Base-by-base conservation (phyloP, 2,329 filamentous ascomycete species). In the Didymella pinodella region DNA sequence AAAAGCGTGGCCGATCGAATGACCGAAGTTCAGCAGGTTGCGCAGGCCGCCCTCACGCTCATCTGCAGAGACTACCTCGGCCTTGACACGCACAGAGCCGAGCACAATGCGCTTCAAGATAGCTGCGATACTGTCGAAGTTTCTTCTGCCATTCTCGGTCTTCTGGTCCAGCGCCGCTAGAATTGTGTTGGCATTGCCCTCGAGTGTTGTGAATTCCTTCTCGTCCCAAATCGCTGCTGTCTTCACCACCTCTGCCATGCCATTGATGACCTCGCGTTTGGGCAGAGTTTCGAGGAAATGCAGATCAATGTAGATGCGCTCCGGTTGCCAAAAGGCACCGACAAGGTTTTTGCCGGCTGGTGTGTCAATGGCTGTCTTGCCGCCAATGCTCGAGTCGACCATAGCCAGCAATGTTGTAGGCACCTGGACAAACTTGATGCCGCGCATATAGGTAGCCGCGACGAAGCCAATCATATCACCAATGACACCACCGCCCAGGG, bases 391-490 rank as follows among this genome's bases (percentile, higher is more conserved):
- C 45, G 94, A 98, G 79, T 99, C 95, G 41, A 99, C 95, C 95
- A 99, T 99, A 64, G 95, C 88, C 52, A 99, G 84, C 57, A 99
- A 83, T 0, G 93, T 97, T 10, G 95, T 99, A 1, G 95, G 95
- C 46, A 99, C 93, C 79, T 99, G 95, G 41, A 97, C 93, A 75
- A 97, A 97, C 67, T 91, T 91, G 63, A 99, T 90, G 55, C 95
- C 95, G 67, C 95, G 90, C 95, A 99, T 99, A 80, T 98, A 99
- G 36, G 95, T 99, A 38, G 95, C 93, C 22, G 95, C 95, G 50
- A 98, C 93, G 76, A 96, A 99, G 51, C 95, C 95, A 64, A 97
- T 93, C 90, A 99, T 90, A 78, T 99, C 95, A 31, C 95, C 95
- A 78, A 99, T 97, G 61, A 99, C 95, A 57, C 95, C 95, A 65